A percentile compares a stretch with the other conserved stretches of the same genome.
Evolutionary conservation across 2,329 filamentous ascomycete species (phyloP).

Genomic region (Neonectria hederae): DNA sequence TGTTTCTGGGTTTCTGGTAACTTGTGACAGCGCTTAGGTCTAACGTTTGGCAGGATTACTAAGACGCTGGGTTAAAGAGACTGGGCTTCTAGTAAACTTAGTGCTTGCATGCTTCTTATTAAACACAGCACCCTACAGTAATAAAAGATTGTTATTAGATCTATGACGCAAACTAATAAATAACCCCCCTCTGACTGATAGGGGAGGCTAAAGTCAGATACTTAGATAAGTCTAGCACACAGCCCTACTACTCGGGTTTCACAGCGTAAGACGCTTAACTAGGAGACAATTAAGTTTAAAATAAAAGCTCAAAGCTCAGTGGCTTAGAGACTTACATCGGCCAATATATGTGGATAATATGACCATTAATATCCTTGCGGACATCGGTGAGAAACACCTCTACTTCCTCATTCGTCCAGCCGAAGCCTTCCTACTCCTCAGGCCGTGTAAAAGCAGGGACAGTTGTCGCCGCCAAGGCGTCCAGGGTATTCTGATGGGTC

Average conservation of each 20-base stretch:
- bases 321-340: constrained; percentile 10
- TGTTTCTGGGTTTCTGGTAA: not conserved
- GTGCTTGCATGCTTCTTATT: no score
- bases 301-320: not conserved
- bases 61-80: no score
- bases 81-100: no score
- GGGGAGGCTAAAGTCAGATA: no score
- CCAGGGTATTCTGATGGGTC: constrained; percentile 14
- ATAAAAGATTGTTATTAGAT: no score
- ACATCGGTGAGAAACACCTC: constrained; percentile 12
- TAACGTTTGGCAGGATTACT: constrained; percentile 24
- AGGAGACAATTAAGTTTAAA: not conserved
- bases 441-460: constrained; percentile 20
- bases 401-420: constrained; percentile 15
- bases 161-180: no score
- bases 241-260: constrained; percentile 7
- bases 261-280: constrained; percentile 17
- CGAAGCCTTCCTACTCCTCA: constrained; percentile 10
- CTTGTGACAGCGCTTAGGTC: not conserved
- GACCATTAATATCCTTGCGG: constrained; percentile 13
- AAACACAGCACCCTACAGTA: no score
- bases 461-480: constrained; percentile 15
- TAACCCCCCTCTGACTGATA: no score
- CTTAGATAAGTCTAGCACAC: no score
- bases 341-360: constrained; percentile 18